A percentile compares a stretch with the other conserved stretches of the same genome.
Conservation (phyloP, 495 filamentous ascomycete genomes). For the Xylaria cubensis region DNA sequence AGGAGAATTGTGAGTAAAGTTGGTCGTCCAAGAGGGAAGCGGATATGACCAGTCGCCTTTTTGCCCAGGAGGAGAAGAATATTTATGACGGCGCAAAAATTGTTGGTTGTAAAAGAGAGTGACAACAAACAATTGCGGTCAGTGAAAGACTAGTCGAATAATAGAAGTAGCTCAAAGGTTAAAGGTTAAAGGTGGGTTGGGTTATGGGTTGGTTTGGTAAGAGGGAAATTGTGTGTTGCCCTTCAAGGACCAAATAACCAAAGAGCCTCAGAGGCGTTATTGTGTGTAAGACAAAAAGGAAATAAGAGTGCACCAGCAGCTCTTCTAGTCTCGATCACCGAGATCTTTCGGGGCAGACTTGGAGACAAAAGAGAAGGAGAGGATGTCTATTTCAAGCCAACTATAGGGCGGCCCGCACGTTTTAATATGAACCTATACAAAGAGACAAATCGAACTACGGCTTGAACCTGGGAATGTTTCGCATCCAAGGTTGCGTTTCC, state of each 20-base stretch:
- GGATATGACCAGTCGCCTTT: not conserved
- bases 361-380: constrained; percentile 19
- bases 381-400: not conserved
- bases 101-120: constrained; percentile 21
- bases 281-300: constrained; percentile 4
- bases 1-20: not conserved
- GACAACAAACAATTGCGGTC: constrained; percentile 25
- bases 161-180: not conserved
- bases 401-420: constrained; percentile 17
- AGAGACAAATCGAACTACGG: constrained; percentile 21
- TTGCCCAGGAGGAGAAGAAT: constrained; percentile 29
- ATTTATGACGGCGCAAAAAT: constrained; percentile 19
- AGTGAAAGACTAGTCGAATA: constrained; percentile 21
- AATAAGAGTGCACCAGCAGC: constrained; percentile 23
- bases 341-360: constrained; percentile 3
- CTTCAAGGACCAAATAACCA: constrained; percentile 35
- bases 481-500: constrained; percentile 29
- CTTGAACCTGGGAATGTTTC: constrained; percentile 25
- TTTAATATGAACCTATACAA: constrained; percentile 23
- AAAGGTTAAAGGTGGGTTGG: constrained; percentile 4
- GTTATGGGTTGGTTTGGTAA: constrained; percentile 12
- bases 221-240: constrained; percentile 20
- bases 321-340: constrained; percentile 4
- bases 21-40: not conserved
- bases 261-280: constrained; percentile 17